These are phyloP conservation scores for Delonix regia DNA, from an alignment of 306 rosid species.

Conservation along the genomic window DNA sequence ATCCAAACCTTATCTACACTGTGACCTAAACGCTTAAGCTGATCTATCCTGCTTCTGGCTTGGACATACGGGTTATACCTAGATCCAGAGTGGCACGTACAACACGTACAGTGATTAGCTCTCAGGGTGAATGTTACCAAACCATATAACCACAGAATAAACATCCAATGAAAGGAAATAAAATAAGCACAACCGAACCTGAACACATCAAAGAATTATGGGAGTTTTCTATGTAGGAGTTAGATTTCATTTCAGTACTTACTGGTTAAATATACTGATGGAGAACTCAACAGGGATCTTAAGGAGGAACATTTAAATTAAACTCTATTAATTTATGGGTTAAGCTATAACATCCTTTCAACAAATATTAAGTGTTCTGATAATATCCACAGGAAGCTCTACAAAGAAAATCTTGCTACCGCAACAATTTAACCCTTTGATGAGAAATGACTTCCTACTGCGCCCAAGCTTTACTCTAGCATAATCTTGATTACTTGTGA, in stretches of 20 bases:
- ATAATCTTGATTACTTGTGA: neutral
- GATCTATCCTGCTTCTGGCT: conserved; percentile 96
- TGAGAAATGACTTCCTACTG: neutral
- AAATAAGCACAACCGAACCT: neutral
- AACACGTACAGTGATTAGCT: neutral
- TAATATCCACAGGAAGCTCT: neutral
- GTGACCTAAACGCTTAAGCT: conserved; percentile 98
- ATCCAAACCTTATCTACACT: conserved; percentile 90
- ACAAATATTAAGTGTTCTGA: neutral
- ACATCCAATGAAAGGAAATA: neutral
- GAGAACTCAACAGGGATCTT: neutral
- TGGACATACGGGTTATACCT: conserved; percentile 99
- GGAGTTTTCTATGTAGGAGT: neutral
- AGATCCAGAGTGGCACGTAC: conserved; percentile 35
- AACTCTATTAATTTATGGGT: neutral
- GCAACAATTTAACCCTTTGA: neutral
- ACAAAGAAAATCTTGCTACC: neutral
- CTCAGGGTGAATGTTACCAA: neutral
- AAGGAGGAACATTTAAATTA: neutral
- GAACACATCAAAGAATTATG: no score
- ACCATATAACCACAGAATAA: neutral
- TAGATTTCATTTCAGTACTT: neutral
- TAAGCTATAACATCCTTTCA: neutral
- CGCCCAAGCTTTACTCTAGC: neutral
- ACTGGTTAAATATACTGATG: neutral